These are phyloP conservation scores for Clohesyomyces aquaticus DNA, from an alignment of 495 filamentous ascomycete genomes.

Conservation along the genomic window DNA sequence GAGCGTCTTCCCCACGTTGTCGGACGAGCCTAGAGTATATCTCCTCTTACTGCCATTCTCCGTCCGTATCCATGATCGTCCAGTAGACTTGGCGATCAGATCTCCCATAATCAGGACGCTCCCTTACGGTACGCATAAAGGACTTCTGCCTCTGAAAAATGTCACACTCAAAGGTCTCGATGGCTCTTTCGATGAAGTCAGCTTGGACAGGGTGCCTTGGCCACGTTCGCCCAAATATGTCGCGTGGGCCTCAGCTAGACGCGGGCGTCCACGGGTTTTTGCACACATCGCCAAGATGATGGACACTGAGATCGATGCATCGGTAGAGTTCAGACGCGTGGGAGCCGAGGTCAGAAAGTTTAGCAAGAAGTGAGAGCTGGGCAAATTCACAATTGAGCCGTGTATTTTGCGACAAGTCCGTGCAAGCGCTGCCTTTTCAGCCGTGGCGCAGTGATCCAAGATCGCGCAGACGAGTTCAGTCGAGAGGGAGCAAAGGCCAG, in stretches of 20 bases:
- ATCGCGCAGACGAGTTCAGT: background rate
- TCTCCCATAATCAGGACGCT: background rate
- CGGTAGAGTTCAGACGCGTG: background rate
- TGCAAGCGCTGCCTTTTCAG: background rate
- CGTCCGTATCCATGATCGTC: background rate
- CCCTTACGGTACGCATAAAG: background rate
- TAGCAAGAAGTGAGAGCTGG: background rate
- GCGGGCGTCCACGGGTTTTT: too few relatives aligned
- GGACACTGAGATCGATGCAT: background rate
- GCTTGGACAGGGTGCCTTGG: background rate
- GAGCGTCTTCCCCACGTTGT: background rate
- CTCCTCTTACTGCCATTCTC: too few relatives aligned
- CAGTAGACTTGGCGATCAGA: background rate
- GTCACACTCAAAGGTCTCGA: background rate
- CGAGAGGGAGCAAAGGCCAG: background rate
- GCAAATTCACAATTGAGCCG: background rate
- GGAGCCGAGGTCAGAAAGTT: background rate
- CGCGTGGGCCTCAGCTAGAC: background rate
- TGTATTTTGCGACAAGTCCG: background rate
- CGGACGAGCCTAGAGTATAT: background rate
- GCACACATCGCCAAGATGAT: background rate
- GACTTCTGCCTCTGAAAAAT: background rate
- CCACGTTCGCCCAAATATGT: background rate
- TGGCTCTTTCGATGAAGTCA: background rate
- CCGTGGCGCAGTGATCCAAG: background rate